phyloP scores from a whole-genome alignment of 768 basidiomycete species.

The Amanita polypyramis region DNA sequence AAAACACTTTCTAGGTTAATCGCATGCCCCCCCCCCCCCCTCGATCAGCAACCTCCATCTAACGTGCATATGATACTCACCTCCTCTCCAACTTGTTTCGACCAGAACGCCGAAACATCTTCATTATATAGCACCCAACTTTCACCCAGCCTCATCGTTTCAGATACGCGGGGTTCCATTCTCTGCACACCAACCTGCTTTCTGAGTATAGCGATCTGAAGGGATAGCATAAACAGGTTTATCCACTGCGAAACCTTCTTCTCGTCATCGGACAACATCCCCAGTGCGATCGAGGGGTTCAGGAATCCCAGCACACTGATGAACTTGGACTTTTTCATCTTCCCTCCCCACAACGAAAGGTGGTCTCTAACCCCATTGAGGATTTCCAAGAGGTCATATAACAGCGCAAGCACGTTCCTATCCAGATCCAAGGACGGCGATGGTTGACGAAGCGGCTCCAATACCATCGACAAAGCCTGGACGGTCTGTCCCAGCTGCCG shows the following conservation, averaged over 20 bases:
- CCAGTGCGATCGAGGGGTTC: slow-evolving; percentile 12
- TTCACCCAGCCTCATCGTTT: slow-evolving; percentile 8
- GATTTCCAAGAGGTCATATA: slow-evolving; percentile 13
- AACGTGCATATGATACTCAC: slow-evolving; percentile 5
- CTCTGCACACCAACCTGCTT: neutral
- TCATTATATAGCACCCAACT: slow-evolving; percentile 7
- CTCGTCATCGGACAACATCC: slow-evolving; percentile 16
- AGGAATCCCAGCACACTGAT: slow-evolving; percentile 12
- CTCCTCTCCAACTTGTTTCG: slow-evolving; percentile 15
- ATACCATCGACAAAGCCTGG: neutral
- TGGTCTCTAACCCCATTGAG: slow-evolving; percentile 14
- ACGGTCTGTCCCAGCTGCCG: neutral
- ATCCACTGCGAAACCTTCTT: slow-evolving; percentile 15
- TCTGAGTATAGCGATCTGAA: neutral
- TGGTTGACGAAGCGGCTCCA: neutral
- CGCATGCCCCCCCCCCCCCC: too few relatives aligned
- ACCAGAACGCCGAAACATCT: slow-evolving; percentile 16
- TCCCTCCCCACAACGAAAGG: slow-evolving; percentile 10
- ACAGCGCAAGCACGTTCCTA: neutral
- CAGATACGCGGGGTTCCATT: neutral
- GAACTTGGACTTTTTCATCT: slow-evolving; percentile 7
- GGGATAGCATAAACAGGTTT: slow-evolving; percentile 12
- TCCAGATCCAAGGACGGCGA: neutral
- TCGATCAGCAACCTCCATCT: slow-evolving; percentile 6
- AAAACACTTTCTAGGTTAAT: too few relatives aligned